These are phyloP conservation scores for Yamadazyma ubonensis DNA, from an alignment of 805 yeast genomes.

Conservation along the genomic window DNA sequence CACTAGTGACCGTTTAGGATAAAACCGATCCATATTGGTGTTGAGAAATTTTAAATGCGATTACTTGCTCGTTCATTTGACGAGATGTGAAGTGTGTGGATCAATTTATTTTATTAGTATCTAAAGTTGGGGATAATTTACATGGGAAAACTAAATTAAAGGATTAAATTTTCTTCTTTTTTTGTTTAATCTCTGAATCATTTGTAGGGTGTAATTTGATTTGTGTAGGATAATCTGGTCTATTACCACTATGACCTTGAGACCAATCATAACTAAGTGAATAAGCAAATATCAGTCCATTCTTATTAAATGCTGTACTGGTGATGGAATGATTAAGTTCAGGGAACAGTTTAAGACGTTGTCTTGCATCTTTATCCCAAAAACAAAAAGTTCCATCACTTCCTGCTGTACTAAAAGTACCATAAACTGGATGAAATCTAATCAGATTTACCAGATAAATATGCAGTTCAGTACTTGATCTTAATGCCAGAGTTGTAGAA, in stretches of 20 bases:
- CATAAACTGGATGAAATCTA: conserved; percentile 82
- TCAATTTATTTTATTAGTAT: neutral
- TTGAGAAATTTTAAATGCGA: conserved; percentile 5
- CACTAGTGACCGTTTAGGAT: conserved; percentile 26
- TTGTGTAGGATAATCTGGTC: conserved; percentile 69
- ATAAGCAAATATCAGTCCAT: conserved; percentile 84
- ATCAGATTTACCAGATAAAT: conserved; percentile 81
- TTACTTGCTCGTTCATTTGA: conserved; percentile 8
- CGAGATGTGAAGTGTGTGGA: conserved; percentile 1
- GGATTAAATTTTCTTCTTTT: conserved; percentile 31
- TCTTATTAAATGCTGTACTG: conserved; percentile 75
- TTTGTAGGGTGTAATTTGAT: conserved; percentile 81
- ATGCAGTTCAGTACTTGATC: conserved; percentile 47
- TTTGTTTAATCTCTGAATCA: conserved; percentile 80
- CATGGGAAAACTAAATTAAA: neutral
- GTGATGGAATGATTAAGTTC: conserved; percentile 66
- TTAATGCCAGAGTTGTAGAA: conserved; percentile 25
- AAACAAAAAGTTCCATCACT: conserved; percentile 90
- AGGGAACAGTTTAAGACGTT: conserved; percentile 80
- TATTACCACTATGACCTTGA: conserved; percentile 79
- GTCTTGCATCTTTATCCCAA: conserved; percentile 95
- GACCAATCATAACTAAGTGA: conserved; percentile 96
- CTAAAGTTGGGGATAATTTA: neutral
- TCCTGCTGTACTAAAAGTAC: conserved; percentile 92
- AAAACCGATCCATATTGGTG: conserved; percentile 5